These are phyloP conservation scores for Yueomyces sinensis DNA, from an alignment of 805 yeast genomes.

Conservation along the genomic window DNA sequence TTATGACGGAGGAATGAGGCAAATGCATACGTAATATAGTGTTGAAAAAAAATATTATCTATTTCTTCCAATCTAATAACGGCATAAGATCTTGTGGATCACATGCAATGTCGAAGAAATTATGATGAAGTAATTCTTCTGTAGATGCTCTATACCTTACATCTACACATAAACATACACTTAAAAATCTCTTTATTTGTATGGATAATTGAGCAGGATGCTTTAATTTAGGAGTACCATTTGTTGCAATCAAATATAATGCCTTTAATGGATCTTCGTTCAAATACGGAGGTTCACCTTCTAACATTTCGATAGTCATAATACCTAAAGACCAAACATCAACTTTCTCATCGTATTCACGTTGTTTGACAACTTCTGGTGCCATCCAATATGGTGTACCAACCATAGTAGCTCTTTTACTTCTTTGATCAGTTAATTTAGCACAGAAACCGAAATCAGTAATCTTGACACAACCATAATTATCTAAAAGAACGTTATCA, in stretches of 20 bases:
- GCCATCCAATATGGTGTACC: constrained; percentile 99
- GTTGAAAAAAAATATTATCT: not conserved
- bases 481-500: constrained; percentile 80
- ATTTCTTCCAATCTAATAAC: constrained; percentile 39
- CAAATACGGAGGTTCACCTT: constrained; percentile 96
- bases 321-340: constrained; percentile 98
- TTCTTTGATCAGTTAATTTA: constrained; percentile 66
- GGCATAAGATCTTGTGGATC: constrained; percentile 44
- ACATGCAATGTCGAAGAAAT: constrained; percentile 54
- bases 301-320: constrained; percentile 97
- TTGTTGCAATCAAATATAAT: constrained; percentile 84
- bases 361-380: constrained; percentile 92
- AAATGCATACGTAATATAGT: no score
- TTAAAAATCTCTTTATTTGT: constrained; percentile 71
- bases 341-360: constrained; percentile 92
- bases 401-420: constrained; percentile 94
- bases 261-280: constrained; percentile 95
- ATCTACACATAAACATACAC: constrained; percentile 89
- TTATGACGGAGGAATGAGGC: no score
- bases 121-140: constrained; percentile 71
- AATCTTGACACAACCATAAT: constrained; percentile 75
- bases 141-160: constrained; percentile 85
- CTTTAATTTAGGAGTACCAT: constrained; percentile 91
- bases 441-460: constrained; percentile 99
- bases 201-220: constrained; percentile 74